A percentile compares a stretch with the other conserved stretches of the same genome.
Evolutionary conservation across 192 early-diverging fungal genomes (phyloP).

Genomic region (Rhizoclosmatium globosum): DNA sequence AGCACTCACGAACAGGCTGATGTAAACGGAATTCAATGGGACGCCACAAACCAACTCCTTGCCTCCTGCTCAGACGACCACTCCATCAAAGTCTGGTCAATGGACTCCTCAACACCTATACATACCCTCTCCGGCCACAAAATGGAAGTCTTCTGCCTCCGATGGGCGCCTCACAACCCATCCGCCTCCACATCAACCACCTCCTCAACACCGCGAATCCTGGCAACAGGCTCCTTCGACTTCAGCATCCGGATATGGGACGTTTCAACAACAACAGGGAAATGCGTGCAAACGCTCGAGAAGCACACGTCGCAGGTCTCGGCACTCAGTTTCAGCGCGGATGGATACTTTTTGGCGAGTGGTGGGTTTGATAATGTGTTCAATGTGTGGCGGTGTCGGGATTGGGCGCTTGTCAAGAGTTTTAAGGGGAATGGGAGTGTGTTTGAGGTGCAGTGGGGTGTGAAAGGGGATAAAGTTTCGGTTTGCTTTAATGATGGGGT

Average conservation of each 20-base stretch:
- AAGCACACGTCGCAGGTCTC: slow-evolving; percentile 76
- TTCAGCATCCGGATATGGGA: slow-evolving; percentile 89
- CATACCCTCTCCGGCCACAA: slow-evolving; percentile 69
- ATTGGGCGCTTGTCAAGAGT: slow-evolving; percentile 38
- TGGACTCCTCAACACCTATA: slow-evolving; percentile 58
- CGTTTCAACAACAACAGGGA: slow-evolving; percentile 65
- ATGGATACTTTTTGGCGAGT: slow-evolving; percentile 76
- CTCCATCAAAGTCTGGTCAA: slow-evolving; percentile 80
- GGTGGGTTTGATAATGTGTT: slow-evolving; percentile 82
- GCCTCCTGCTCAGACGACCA: slow-evolving; percentile 83
- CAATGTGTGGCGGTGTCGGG: slow-evolving; percentile 73
- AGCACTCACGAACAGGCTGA: slow-evolving; percentile 57
- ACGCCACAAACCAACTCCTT: slow-evolving; percentile 66
- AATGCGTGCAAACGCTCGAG: slow-evolving; percentile 73
- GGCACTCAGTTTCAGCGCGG: slow-evolving; percentile 78
- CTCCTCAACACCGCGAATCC: slow-evolving; percentile 5
- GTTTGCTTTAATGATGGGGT: slow-evolving; percentile 40
- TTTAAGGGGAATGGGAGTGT: slow-evolving; percentile 34
- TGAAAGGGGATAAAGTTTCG: slow-evolving; percentile 40
- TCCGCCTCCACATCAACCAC: slow-evolving; percentile 47
- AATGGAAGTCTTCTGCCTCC: slow-evolving; percentile 79
- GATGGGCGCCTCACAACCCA: slow-evolving; percentile 83
- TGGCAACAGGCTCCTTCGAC: slow-evolving; percentile 77
- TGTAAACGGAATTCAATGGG: slow-evolving; percentile 82
- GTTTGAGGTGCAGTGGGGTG: slow-evolving; percentile 45